Evolutionary conservation across 2,329 filamentous ascomycete genomes (phyloP).

Genomic region (Colletotrichum lentis): DNA sequence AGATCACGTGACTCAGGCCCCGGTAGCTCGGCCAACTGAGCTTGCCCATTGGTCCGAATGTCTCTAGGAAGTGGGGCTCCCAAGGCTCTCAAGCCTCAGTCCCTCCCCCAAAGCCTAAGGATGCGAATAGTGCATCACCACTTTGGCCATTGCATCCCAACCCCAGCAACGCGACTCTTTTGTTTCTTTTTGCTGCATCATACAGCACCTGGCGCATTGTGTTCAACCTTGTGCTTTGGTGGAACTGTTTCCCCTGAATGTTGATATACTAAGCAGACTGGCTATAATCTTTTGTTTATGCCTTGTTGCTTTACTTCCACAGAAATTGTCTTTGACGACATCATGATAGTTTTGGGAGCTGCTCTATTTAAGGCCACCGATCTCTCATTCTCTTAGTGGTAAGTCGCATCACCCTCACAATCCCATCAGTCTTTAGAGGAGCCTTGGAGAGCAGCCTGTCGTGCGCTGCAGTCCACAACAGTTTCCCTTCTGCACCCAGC

Average conservation of each 20-base stretch:
- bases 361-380: conserved; percentile 44
- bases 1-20: background rate
- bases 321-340: conserved; percentile 45
- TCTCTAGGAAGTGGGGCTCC: conserved; percentile 25
- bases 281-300: conserved; percentile 28
- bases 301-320: conserved; percentile 33
- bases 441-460: background rate
- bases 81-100: conserved; percentile 36
- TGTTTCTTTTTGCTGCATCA: conserved; percentile 23
- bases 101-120: conserved; percentile 35
- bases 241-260: conserved; percentile 26
- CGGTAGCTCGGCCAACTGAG: background rate
- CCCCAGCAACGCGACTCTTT: conserved; percentile 33
- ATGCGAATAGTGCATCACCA: conserved; percentile 37
- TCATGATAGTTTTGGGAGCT: conserved; percentile 53
- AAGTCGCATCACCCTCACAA: conserved; percentile 40
- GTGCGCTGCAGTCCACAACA: background rate
- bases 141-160: conserved; percentile 34
- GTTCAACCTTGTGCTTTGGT: conserved; percentile 28
- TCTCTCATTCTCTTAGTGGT: conserved; percentile 53
- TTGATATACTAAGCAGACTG: conserved; percentile 24
- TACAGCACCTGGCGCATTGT: conserved; percentile 34
- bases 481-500: background rate
- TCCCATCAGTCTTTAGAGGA: background rate
- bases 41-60: conserved; percentile 25